Evolutionary conservation across 2,329 filamentous ascomycete genomes (phyloP).

Genomic region (Orbilia javanica): DNA sequence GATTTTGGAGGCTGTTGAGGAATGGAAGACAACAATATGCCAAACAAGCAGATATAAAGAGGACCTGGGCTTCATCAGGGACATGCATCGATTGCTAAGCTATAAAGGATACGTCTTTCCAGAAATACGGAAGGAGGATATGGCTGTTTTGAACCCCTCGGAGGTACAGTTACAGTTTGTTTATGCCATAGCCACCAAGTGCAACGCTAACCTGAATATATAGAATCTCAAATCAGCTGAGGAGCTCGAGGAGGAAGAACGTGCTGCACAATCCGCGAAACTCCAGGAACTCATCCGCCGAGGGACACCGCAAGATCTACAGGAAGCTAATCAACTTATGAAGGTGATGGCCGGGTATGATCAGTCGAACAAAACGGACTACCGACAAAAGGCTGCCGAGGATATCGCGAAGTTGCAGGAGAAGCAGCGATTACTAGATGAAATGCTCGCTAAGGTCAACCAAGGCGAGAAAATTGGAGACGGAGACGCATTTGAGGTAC

Average conservation of each 20-base stretch:
- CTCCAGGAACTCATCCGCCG: slow-evolving; percentile 94
- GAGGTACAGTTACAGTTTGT: slow-evolving; percentile 68
- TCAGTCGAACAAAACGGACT: slow-evolving; percentile 94
- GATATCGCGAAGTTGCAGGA: slow-evolving; percentile 95
- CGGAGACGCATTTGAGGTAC: slow-evolving; percentile 76
- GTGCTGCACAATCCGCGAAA: slow-evolving; percentile 95
- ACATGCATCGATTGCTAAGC: slow-evolving; percentile 95
- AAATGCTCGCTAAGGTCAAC: slow-evolving; percentile 87
- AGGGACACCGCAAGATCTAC: slow-evolving; percentile 89
- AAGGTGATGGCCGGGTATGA: slow-evolving; percentile 99
- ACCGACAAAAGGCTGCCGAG: slow-evolving; percentile 95
- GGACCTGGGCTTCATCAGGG: slow-evolving; percentile 92
- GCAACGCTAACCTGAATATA: not conserved
- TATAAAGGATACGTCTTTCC: slow-evolving; percentile 99
- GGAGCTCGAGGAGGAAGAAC: slow-evolving; percentile 98
- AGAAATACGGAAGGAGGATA: slow-evolving; percentile 90
- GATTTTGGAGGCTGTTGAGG: slow-evolving; percentile 95
- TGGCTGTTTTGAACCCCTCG: slow-evolving; percentile 94
- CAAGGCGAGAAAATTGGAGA: slow-evolving; percentile 82
- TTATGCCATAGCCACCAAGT: not conserved
- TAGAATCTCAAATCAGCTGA: slow-evolving; percentile 95
- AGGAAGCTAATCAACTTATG: slow-evolving; percentile 97
- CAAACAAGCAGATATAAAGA: slow-evolving; percentile 98
- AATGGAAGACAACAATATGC: slow-evolving; percentile 98
- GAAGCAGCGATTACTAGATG: slow-evolving; percentile 90